Base-by-base conservation (phyloP, 163 green algal genomes). In the Coccomyxa subellipsoidea region DNA sequence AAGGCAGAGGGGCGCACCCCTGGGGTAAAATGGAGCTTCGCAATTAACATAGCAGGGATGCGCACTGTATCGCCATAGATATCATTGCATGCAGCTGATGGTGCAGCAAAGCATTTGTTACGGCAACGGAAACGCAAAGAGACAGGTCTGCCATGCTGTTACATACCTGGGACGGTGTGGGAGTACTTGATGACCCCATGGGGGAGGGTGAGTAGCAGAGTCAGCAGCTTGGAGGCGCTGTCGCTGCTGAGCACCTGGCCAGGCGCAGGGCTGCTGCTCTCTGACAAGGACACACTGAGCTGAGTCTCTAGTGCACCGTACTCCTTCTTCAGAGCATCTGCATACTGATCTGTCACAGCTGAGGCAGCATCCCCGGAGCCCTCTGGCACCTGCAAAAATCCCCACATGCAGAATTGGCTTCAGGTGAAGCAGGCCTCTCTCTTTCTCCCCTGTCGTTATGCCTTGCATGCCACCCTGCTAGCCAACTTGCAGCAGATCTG, bases 111-210 rank as follows among this genome's bases (percentile, higher is more conserved):
- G n/a, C n/a, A n/a, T n/a, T n/a, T n/a, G n/a, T n/a, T n/a, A n/a
- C n/a, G n/a, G n/a, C n/a, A n/a, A n/a, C n/a, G n/a, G n/a, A n/a
- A n/a, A n/a, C n/a, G n/a, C n/a, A n/a, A n/a, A n/a, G n/a, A n/a
- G n/a, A n/a, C n/a, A n/a, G n/a, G n/a, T n/a, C n/a, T n/a, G n/a
- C n/a, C n/a, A n/a, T n/a, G n/a, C n/a, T n/a, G n/a, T n/a, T n/a
- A n/a, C n/a, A n/a, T 59, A 91, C 89, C 90, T 53, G 80, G 70
- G 8, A 96, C 81, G 9, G 88, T 85, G 59, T 94, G 89, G 5
- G 85, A 92, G 47, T 88, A 88, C 84, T 95, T 95, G 38, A 92
- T 12, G 29, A 90, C 87, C 3, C 93, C 93, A 80, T 95, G 92
- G 25, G 93, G 93, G 53, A 95, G 80, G 7, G 76, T 82, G 0